Evolutionary conservation across 1,139 yeast species (phyloP), one percentile per base, ranked within the genome.

Genomic region (Casaregolazyma suthepensis): DNA sequence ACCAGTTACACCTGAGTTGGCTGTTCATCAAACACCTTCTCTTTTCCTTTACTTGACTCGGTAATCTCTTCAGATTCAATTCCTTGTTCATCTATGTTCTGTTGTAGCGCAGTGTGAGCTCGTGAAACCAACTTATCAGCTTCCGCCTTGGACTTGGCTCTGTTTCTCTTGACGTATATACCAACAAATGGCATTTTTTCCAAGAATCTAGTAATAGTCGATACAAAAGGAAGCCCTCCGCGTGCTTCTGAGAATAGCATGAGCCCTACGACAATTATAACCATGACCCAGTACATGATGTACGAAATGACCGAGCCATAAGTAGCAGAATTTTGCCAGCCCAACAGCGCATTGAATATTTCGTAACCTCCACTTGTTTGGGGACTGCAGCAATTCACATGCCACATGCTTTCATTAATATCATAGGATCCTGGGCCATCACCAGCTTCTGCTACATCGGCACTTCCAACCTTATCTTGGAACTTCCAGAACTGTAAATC

Each of bases 311-410:
- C 89, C 1, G 95, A 86, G 53, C 96, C 95, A 65, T 87, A 81
- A 59, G 96, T 89, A 56, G 96, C 96, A 54, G 90, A 78, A 71
- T 88, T 88, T 74, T 87, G 95, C 96, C 96, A 88, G 60, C 96
- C 96, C 53, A 88, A 73, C 54, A 87, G 70, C 10, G 95, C 86
- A 66, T 88, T 89, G 78, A 90, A 89, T 57, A 90, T 81, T 80
- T 87, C 94, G 96, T 96, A 90, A 73, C 94, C 94, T 58, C 87
- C 84, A 68, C 88, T 96, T 48, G 77, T 76, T 71, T 84, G 87
- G 40, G 96, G 95, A 72, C 88, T 89, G 74, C 96, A 90, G 73
- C 96, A 90, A 76, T 90, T 89, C 58, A 90, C 91, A 70, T 90
- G 97, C 89, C 96, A 90, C 17, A 90, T 96, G 9, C 88, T 73